A percentile compares a stretch with the other conserved stretches of the same genome.
phyloP scores from a whole-genome alignment of 192 early-diverging fungal species.

The Entomortierella lignicola region DNA sequence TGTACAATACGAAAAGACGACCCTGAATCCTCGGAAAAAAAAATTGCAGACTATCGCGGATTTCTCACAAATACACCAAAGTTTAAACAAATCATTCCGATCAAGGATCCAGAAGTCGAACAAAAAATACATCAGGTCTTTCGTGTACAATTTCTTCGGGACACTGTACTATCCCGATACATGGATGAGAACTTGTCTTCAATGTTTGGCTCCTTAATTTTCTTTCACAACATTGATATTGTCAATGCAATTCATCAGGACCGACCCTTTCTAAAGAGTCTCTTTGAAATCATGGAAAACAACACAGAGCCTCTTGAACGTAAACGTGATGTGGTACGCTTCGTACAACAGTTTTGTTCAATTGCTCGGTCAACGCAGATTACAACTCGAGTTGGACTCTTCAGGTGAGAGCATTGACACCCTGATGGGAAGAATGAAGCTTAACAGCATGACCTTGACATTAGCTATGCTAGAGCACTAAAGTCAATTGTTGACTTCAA shows the following conservation, averaged over 20 bases:
- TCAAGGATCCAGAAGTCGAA: conserved; percentile 72
- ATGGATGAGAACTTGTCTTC: conserved; percentile 82
- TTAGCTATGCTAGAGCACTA: background rate
- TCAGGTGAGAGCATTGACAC: conserved; percentile 56
- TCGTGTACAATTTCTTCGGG: conserved; percentile 88
- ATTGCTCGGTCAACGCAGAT: conserved; percentile 79
- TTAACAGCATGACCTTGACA: background rate
- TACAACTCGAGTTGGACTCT: conserved; percentile 69
- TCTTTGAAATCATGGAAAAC: conserved; percentile 74
- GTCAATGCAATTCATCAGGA: conserved; percentile 75
- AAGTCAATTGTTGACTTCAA: conserved; percentile 13
- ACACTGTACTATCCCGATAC: conserved; percentile 78
- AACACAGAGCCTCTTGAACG: conserved; percentile 54
- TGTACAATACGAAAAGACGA: conserved; percentile 70
- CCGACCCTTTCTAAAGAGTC: conserved; percentile 68
- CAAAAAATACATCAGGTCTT: conserved; percentile 88
- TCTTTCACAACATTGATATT: conserved; percentile 87
- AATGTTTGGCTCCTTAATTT: conserved; percentile 75
- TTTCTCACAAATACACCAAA: conserved; percentile 67
- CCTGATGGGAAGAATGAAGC: too few relatives aligned
- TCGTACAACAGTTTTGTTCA: conserved; percentile 81
- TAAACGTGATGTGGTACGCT: conserved; percentile 80
- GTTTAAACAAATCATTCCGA: conserved; percentile 82
- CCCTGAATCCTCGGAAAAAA: conserved; percentile 69
- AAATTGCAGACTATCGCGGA: conserved; percentile 74